Percentiles rank a stretch among this genome's conserved stretches.
Conservation (phyloP, 441 rosid species). For the Pelargonium citronellum region DNA sequence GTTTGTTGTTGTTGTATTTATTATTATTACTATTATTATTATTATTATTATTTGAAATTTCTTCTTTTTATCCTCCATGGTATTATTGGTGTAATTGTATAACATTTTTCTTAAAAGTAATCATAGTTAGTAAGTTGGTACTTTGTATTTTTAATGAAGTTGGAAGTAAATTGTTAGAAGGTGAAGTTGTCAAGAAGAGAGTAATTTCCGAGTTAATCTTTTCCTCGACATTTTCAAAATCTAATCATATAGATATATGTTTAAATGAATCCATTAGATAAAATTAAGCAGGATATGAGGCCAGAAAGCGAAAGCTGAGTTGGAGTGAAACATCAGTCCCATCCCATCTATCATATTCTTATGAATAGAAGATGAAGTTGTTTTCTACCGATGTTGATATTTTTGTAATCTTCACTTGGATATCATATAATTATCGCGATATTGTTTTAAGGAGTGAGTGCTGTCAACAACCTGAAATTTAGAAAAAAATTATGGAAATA, state of each 20-base stretch:
- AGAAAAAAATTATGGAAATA: neutral
- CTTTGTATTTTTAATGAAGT: neutral
- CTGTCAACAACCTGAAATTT: neutral
- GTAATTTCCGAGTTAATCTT: neutral
- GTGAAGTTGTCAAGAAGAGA: neutral
- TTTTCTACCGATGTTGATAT: neutral
- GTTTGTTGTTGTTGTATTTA: neutral
- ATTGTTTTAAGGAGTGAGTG: neutral
- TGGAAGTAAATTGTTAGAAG: neutral
- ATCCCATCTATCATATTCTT: neutral
- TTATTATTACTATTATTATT: neutral
- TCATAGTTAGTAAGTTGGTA: neutral
- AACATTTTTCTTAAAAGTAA: neutral
- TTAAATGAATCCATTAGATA: neutral
- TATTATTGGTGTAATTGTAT: neutral
- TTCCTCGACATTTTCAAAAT: neutral
- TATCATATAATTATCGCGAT: neutral
- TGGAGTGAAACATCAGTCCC: neutral
- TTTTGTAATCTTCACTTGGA: neutral
- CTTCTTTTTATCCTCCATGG: neutral
- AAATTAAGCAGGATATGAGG: constrained; percentile 1
- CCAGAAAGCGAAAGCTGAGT: neutral
- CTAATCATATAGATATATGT: neutral
- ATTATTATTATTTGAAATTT: neutral
- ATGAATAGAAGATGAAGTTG: neutral